A percentile compares a stretch with the other conserved stretches of the same genome.
These are phyloP conservation scores for Debaryomyces castellii DNA, from an alignment of 805 yeast species.

Conservation along the genomic window DNA sequence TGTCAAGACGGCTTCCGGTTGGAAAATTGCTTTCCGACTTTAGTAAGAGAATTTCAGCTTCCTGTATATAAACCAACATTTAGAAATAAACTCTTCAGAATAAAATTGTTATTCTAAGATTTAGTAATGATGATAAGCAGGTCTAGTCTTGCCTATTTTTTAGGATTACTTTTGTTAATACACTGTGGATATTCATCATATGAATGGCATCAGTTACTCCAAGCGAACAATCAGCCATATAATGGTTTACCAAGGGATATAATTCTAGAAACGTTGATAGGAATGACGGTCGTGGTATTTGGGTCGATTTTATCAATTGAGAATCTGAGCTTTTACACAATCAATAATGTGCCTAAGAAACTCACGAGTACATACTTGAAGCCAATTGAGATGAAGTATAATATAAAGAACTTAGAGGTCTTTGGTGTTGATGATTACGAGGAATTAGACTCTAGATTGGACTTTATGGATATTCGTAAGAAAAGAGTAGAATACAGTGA, in stretches of 20 bases:
- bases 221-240: conserved; percentile 13
- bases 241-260: conserved; percentile 46
- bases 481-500: conserved; percentile 45
- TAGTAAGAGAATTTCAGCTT: background rate
- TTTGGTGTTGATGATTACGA: conserved; percentile 49
- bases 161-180: conserved; percentile 24
- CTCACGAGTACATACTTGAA: conserved; percentile 36
- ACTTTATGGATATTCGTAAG: conserved; percentile 47
- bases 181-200: conserved; percentile 58
- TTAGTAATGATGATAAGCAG: background rate
- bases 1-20: background rate
- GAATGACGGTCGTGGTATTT: conserved; percentile 42
- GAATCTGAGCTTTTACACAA: conserved; percentile 17
- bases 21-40: background rate
- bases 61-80: background rate
- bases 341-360: conserved; percentile 25
- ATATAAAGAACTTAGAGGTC: conserved; percentile 47
- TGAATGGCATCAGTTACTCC: conserved; percentile 45
- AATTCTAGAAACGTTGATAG: conserved; percentile 48
- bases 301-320: conserved; percentile 36
- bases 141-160: conserved; percentile 7
- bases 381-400: conserved; percentile 47
- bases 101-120: background rate
- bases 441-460: conserved; percentile 48
- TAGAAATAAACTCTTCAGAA: background rate